Conservation (phyloP, 257 asterid species). For the Apocynum venetum region DNA sequence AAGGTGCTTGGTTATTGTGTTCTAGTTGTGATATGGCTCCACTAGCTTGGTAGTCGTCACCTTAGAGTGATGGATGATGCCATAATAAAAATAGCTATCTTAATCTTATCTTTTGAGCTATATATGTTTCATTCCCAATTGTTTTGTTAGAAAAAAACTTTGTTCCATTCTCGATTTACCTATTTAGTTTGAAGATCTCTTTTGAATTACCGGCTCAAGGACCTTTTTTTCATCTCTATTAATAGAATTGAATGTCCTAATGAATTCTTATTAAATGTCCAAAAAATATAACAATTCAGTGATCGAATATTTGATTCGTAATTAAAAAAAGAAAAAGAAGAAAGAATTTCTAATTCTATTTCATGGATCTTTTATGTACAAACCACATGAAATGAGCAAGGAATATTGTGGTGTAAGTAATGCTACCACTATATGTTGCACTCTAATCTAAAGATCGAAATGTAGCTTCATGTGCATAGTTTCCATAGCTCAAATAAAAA, state of each 20-base stretch:
- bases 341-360: no score
- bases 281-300: no score
- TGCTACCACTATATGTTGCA: neutral
- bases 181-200: neutral
- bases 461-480: slow-evolving; percentile 43
- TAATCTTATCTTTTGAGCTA: neutral
- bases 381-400: neutral
- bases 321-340: no score
- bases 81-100: neutral
- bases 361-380: no score
- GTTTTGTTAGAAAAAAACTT: neutral
- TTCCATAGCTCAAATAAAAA: slow-evolving; percentile 30
- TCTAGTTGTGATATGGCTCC: slow-evolving; percentile 14
- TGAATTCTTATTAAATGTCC: no score
- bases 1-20: slow-evolving; percentile 8
- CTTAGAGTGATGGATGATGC: neutral
- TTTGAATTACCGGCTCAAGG: neutral
- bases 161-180: no score
- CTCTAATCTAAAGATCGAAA: slow-evolving; percentile 7
- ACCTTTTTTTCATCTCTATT: no score
- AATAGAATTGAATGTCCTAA: neutral
- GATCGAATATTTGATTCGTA: no score
- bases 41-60: neutral
- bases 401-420: neutral
- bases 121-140: neutral